These are phyloP conservation scores for Neoboletus magnificus DNA, from an alignment of 768 basidiomycete species.

Conservation along the genomic window DNA sequence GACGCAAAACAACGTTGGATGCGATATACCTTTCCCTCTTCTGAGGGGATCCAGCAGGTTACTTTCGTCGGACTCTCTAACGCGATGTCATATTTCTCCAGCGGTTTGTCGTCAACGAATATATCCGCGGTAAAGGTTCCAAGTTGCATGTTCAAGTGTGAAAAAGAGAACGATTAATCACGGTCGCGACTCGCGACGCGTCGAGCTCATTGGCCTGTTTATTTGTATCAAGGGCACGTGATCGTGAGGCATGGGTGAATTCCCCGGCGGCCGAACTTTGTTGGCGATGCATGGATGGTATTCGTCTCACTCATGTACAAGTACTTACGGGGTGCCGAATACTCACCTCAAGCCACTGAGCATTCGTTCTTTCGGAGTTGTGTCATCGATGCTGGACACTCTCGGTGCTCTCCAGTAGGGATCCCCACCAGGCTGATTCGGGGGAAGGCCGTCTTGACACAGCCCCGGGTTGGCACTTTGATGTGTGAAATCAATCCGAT, in stretches of 20 bases:
- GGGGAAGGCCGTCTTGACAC: not conserved
- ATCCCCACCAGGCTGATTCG: not conserved
- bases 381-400: not conserved
- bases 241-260: not conserved
- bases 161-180: not conserved
- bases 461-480: not conserved
- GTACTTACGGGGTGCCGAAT: no score
- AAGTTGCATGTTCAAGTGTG: conserved; percentile 10
- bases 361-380: not conserved
- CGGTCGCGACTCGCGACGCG: not conserved
- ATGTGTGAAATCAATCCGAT: not conserved
- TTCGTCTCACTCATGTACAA: no score
- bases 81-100: conserved; percentile 13
- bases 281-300: no score
- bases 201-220: not conserved
- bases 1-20: not conserved
- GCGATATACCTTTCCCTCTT: conserved; percentile 18
- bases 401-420: not conserved
- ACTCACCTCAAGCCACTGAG: not conserved
- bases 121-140: conserved; percentile 12
- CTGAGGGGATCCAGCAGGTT: conserved; percentile 23
- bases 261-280: no score
- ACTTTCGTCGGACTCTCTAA: conserved; percentile 5
- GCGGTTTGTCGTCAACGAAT: conserved; percentile 10
- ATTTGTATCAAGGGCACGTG: not conserved